Evolutionary conservation across 441 rosid genomes (phyloP), one percentile per base, ranked within the genome.

Genomic region (Bruguiera hainesii): DNA sequence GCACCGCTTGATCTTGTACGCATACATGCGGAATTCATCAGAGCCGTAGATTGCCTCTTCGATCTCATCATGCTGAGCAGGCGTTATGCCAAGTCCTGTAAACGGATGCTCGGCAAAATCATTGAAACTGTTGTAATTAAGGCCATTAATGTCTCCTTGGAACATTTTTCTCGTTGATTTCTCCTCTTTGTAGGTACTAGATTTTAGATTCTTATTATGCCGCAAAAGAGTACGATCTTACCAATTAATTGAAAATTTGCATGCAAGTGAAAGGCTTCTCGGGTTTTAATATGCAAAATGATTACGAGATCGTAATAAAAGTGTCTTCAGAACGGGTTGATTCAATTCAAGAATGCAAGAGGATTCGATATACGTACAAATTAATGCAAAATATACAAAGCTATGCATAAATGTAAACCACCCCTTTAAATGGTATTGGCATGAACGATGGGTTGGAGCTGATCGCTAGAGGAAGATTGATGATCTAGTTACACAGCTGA

Each of bases 11-110:
- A 92, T 84, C 87, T 89, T 89, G 90, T 82, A 92, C 6, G 82
- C 87, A 64, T 80, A 92, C 96, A 92, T 92, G 29, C 95, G 85
- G 81, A 92, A 92, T 73, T 85, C 91, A 72, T 92, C 96, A 5
- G 95, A 80, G 72, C 79, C 68, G 66, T 81, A 86, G 71, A 85
- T 68, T 2, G 76, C 81, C 37, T 86, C 82, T 25, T 80, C 70
- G 23, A 78, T 68, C 35, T 70, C 72, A 39, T 62, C 63, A 69
- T 66, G 64, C 7, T 60, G 56, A 37, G 70, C 58, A 61, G 77
- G 66, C 60, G 67, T 71, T 69, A 42, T 20, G 52, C 70, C 75
- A 46, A 76, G 55, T 60, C 76, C 60, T 1, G 69, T 21, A 13
- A 66, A 72, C 46, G 77, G 85, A 31, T 73, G 79, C 48, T 82